Conservation (phyloP, 2,329 filamentous ascomycete genomes). For the Colletotrichum neosansevieriae region DNA sequence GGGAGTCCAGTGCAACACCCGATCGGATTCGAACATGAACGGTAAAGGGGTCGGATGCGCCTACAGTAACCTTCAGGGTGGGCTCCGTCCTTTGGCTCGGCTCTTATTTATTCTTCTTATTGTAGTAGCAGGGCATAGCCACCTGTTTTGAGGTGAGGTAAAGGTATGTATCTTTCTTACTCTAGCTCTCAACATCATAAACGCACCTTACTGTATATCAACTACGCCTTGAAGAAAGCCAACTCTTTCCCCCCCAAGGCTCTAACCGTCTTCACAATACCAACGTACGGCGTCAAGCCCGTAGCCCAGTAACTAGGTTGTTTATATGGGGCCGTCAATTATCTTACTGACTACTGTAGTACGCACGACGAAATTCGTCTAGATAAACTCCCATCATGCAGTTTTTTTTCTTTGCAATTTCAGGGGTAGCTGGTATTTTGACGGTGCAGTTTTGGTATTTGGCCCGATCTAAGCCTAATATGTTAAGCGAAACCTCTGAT, state of each 20-base stretch:
- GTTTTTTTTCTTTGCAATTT: neutral
- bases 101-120: neutral
- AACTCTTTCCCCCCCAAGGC: too few relatives aligned
- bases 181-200: neutral
- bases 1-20: constrained; percentile 27
- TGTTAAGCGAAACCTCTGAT: too few relatives aligned
- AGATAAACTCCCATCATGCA: neutral
- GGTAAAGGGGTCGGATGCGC: constrained; percentile 31
- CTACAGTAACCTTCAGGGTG: constrained; percentile 22
- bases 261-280: too few relatives aligned
- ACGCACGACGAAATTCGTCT: too few relatives aligned
- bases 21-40: constrained; percentile 24
- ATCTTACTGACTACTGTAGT: too few relatives aligned
- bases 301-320: too few relatives aligned
- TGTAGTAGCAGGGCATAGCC: neutral
- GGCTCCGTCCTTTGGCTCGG: constrained; percentile 32
- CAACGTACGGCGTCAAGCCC: too few relatives aligned
- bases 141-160: constrained; percentile 4
- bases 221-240: too few relatives aligned
- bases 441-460: too few relatives aligned
- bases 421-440: neutral
- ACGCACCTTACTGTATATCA: too few relatives aligned
- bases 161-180: constrained; percentile 1
- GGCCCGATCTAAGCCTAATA: too few relatives aligned
- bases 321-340: too few relatives aligned